Base-by-base conservation (phyloP, 495 filamentous ascomycete genomes). In the Oleoguttula mirabilis region DNA sequence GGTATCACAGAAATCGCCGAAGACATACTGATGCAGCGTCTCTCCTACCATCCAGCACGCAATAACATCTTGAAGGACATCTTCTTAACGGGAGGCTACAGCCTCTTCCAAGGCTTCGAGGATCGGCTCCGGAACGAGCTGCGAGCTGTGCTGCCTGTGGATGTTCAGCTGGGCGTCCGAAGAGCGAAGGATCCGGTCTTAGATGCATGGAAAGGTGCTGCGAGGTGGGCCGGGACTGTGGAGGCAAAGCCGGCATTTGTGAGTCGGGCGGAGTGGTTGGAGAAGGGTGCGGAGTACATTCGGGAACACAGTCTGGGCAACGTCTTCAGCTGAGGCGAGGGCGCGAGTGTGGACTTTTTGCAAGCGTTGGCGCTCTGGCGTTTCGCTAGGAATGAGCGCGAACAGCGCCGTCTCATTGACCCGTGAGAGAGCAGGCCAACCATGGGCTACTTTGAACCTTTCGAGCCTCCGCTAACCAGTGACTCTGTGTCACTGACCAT, bases 21-120 rank as follows among this genome's bases (percentile, higher is more conserved):
- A 4, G 82, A 85, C 47, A 88, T 96, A 27, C 62, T 95, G 12
- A 81, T 72, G 6, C 80, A 88, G 52, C 77, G 90, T 1, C 69
- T 95, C 21, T 65, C 73, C 2, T 60, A 67, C 14, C 63, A 70
- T 0, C 58, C 67, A 2, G 71, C 77, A 37, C 69, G 74, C 28
- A 66, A 75, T 21, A 72, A 71, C 7, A 70, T 94, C 4, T 65
- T 93, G 11, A 77, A 71, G 43, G 88, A 96, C 54, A 72, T 98
- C 14, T 98, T 98, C 64, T 57, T 96, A 6, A 96, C 90, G 0
- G 90, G 90, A 23, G 90, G 90, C n/a, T 88, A 88, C 55, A 84
- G 82, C 1, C 60, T 90, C 32, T 95, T 94, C 56, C 58, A 75
- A 37, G 79, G 79, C 37, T 98, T 96, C 50, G 85, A 94, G 41